Evolutionary conservation across 345 rosid genomes (phyloP).

Genomic region (Dimocarpus longan): DNA sequence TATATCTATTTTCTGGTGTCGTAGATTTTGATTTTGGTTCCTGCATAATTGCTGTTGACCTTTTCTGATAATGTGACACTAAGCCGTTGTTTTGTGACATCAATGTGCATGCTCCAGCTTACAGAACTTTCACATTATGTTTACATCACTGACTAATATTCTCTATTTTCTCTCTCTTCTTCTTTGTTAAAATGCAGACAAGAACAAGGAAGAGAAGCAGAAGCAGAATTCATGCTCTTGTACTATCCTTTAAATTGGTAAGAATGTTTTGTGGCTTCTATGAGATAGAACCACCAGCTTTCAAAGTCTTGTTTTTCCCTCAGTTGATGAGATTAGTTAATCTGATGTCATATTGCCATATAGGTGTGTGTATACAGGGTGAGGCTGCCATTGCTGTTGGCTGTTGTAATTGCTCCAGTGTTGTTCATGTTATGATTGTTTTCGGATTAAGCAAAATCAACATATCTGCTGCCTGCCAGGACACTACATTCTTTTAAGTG

Average conservation of each 20-base stretch:
- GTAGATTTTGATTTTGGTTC: not conserved
- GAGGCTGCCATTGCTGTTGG: not conserved
- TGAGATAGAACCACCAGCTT: not conserved
- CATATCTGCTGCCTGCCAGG: not conserved
- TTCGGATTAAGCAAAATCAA: not conserved
- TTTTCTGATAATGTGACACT: not conserved
- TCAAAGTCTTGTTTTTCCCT: not conserved
- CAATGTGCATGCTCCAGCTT: not conserved
- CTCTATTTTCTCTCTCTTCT: not conserved
- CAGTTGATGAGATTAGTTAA: not conserved
- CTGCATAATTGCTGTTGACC: not conserved
- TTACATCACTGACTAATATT: not conserved
- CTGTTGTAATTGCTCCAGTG: not conserved
- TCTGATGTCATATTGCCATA: not conserved
- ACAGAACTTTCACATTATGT: not conserved
- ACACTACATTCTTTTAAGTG: not conserved
- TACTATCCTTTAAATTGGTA: conserved; percentile 31
- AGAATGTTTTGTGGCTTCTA: not conserved
- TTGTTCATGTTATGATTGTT: not conserved
- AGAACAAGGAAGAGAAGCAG: conserved; percentile 32
- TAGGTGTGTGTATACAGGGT: not conserved
- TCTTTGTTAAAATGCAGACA: conserved; percentile 26
- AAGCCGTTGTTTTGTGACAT: no score
- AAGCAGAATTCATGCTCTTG: conserved; percentile 41
- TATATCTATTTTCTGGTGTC: not conserved